Conservation (phyloP, 768 basidiomycete species). For the Naematelia encephala region DNA sequence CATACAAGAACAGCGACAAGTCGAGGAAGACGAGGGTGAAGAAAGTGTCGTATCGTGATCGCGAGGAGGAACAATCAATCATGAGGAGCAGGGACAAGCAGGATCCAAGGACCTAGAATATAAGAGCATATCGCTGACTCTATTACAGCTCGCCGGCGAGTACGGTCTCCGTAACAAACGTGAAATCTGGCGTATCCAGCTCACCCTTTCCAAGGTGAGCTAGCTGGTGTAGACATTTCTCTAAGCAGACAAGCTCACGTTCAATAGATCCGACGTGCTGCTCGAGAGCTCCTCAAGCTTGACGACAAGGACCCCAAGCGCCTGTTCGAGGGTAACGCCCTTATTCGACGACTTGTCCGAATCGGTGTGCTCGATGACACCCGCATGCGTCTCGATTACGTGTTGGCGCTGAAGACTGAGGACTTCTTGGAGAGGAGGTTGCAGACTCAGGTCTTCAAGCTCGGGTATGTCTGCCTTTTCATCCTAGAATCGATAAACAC, state of each 20-base stretch:
- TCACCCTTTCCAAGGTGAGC: slow-evolving; percentile 79
- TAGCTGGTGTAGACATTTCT: neutral
- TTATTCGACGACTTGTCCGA: slow-evolving; percentile 72
- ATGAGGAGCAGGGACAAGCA: slow-evolving; percentile 1
- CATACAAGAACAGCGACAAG: too few species aligned
- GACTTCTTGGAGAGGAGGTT: slow-evolving; percentile 99
- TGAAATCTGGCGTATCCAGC: slow-evolving; percentile 99
- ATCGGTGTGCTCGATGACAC: slow-evolving; percentile 99
- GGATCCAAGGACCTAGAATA: neutral
- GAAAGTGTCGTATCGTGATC: too few species aligned
- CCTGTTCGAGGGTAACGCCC: slow-evolving; percentile 81
- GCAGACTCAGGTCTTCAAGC: slow-evolving; percentile 99
- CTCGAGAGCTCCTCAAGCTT: slow-evolving; percentile 99
- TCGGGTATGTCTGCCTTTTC: slow-evolving; percentile 52
- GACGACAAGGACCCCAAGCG: slow-evolving; percentile 99
- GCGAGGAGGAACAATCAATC: too few species aligned
- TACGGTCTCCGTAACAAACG: slow-evolving; percentile 99
- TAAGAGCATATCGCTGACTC: neutral
- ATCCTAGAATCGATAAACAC: too few species aligned
- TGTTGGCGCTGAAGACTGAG: slow-evolving; percentile 96
- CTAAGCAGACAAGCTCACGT: neutral
- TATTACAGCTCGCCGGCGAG: slow-evolving; percentile 90
- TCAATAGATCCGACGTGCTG: slow-evolving; percentile 87
- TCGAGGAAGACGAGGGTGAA: too few species aligned
- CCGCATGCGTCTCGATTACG: slow-evolving; percentile 99